Conservation (phyloP, 2,329 filamentous ascomycete species). For the Cordyceps cicadae region DNA sequence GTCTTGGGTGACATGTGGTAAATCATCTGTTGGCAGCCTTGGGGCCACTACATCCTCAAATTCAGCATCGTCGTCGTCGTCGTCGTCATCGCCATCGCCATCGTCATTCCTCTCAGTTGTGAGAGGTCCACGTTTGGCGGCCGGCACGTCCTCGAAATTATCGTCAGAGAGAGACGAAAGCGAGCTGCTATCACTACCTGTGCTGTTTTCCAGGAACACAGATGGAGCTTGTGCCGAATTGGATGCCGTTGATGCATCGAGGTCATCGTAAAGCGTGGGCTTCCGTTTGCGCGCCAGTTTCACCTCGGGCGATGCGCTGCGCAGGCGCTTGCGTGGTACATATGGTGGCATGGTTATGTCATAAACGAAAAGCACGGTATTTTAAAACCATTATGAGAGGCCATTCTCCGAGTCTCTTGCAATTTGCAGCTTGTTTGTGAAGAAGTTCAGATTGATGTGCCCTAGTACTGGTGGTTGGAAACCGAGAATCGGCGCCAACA, state of each 20-base stretch:
- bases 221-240: slow-evolving; percentile 35
- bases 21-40: slow-evolving; percentile 18
- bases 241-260: slow-evolving; percentile 43
- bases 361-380: background rate
- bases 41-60: slow-evolving; percentile 50
- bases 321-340: slow-evolving; percentile 58
- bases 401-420: too few relatives aligned
- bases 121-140: slow-evolving; percentile 46
- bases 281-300: slow-evolving; percentile 34
- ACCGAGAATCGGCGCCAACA: background rate
- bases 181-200: slow-evolving; percentile 38
- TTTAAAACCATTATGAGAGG: background rate
- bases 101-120: slow-evolving; percentile 15
- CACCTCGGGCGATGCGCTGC: slow-evolving; percentile 25
- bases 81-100: slow-evolving; percentile 38
- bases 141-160: slow-evolving; percentile 55
- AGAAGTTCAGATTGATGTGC: background rate
- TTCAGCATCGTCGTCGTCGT: slow-evolving; percentile 49
- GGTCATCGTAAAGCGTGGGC: slow-evolving; percentile 51
- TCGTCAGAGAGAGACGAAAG: slow-evolving; percentile 48
- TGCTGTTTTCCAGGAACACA: slow-evolving; percentile 35
- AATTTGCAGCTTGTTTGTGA: background rate
- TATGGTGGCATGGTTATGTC: slow-evolving; percentile 53
- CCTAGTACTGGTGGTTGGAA: background rate
- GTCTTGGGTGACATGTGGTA: slow-evolving; percentile 50